These are phyloP conservation scores for Yamadazyma sp. DNA, from an alignment of 805 yeast genomes.

Conservation along the genomic window DNA sequence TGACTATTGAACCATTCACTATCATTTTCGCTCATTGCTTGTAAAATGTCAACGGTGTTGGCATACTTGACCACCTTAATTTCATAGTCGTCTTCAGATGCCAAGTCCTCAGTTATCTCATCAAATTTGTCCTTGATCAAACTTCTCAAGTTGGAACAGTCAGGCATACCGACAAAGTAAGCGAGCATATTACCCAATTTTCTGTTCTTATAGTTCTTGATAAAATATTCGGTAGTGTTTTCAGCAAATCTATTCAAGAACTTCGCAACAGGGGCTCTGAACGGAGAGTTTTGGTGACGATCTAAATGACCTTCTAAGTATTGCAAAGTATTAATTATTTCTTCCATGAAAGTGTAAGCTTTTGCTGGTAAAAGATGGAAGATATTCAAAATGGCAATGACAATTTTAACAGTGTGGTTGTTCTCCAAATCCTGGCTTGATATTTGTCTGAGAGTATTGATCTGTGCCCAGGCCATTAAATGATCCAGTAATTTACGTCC, in stretches of 20 bases:
- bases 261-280: slow-evolving; percentile 85
- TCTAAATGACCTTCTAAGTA: slow-evolving; percentile 80
- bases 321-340: slow-evolving; percentile 71
- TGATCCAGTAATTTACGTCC: slow-evolving; percentile 93
- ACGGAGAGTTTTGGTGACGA: slow-evolving; percentile 83
- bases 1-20: slow-evolving; percentile 59
- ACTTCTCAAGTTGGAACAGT: slow-evolving; percentile 56
- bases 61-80: slow-evolving; percentile 64
- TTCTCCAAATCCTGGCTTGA: slow-evolving; percentile 78
- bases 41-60: slow-evolving; percentile 66
- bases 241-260: slow-evolving; percentile 80
- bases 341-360: slow-evolving; percentile 90
- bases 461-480: slow-evolving; percentile 93
- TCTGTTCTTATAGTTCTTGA: slow-evolving; percentile 63
- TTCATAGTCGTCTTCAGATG: slow-evolving; percentile 51
- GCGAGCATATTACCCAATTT: slow-evolving; percentile 65
- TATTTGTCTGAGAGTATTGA: slow-evolving; percentile 68
- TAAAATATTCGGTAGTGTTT: slow-evolving; percentile 70
- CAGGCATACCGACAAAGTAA: slow-evolving; percentile 56
- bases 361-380: slow-evolving; percentile 90
- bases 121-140: slow-evolving; percentile 54
- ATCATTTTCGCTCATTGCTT: slow-evolving; percentile 51
- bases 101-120: slow-evolving; percentile 46
- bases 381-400: slow-evolving; percentile 85
- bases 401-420: slow-evolving; percentile 80